Conservation (phyloP, 306 rosid genomes). For the Trifolium pratense region DNA sequence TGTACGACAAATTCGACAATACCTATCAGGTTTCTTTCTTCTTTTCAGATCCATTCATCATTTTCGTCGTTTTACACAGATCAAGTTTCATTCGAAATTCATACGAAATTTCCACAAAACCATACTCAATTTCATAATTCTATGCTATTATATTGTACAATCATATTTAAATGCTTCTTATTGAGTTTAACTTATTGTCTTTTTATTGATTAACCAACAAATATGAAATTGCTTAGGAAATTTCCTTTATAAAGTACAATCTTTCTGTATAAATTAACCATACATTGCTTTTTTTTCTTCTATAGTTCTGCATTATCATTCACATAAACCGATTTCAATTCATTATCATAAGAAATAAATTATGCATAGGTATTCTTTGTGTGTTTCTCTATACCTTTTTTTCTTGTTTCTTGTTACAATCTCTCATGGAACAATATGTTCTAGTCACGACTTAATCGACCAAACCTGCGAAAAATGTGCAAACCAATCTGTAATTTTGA, state of each 20-base stretch:
- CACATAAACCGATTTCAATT: not conserved
- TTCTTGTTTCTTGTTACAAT: constrained; percentile 14
- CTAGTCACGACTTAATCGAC: constrained; percentile 43
- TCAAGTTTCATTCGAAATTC: not conserved
- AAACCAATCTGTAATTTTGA: constrained; percentile 46
- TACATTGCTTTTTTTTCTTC: too few relatives aligned
- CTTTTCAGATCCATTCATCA: constrained; percentile 43
- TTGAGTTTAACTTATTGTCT: not conserved
- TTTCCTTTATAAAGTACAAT: not conserved
- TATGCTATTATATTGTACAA: too few relatives aligned
- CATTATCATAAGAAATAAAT: not conserved
- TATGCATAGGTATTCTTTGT: constrained; percentile 25
- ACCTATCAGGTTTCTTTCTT: constrained; percentile 58
- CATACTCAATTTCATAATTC: too few relatives aligned
- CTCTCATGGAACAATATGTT: constrained; percentile 35
- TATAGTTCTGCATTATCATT: not conserved
- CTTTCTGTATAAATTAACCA: too few relatives aligned
- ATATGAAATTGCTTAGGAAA: not conserved
- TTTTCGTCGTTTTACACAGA: not conserved
- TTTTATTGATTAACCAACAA: not conserved
- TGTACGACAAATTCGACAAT: constrained; percentile 69
- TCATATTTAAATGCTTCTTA: too few relatives aligned
- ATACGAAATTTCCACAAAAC: not conserved
- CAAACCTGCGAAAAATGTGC: constrained; percentile 60
- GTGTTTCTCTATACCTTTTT: not conserved